Conservation (phyloP, 306 rosid genomes). For the Pyrus bretschneideri region DNA sequence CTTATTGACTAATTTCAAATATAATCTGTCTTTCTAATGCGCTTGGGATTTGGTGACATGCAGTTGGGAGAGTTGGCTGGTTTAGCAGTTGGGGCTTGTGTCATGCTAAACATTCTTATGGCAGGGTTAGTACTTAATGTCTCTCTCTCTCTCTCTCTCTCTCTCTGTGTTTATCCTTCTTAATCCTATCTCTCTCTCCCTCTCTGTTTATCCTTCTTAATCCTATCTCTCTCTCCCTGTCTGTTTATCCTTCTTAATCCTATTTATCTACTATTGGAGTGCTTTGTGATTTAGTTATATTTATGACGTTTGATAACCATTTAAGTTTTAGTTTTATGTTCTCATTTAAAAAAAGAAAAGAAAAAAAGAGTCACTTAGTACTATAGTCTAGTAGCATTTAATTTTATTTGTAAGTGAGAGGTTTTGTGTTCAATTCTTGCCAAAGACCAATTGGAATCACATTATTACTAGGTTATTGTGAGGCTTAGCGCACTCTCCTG, state of each 20-base stretch:
- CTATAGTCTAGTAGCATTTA: too few species aligned
- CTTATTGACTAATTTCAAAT: background rate
- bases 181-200: too few species aligned
- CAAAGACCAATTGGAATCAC: too few species aligned
- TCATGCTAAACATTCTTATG: conserved; percentile 75
- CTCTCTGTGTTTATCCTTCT: too few species aligned
- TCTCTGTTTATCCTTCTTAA: background rate
- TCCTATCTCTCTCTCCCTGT: background rate
- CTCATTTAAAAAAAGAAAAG: background rate
- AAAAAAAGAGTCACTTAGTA: too few species aligned
- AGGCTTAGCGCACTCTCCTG: too few species aligned
- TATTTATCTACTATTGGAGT: background rate
- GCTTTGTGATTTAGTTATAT: background rate
- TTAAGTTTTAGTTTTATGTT: background rate
- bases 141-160: background rate
- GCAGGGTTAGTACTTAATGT: conserved; percentile 50
- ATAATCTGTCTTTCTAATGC: background rate
- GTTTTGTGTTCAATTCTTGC: too few species aligned
- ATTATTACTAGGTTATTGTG: too few species aligned
- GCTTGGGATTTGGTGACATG: background rate
- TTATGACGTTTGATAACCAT: too few species aligned
- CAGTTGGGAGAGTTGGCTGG: conserved; percentile 92
- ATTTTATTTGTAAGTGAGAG: too few species aligned
- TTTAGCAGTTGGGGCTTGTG: conserved; percentile 86
- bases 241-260: background rate